Conservation (phyloP, 2,329 filamentous ascomycete species). For the Thelonectria rubi region DNA sequence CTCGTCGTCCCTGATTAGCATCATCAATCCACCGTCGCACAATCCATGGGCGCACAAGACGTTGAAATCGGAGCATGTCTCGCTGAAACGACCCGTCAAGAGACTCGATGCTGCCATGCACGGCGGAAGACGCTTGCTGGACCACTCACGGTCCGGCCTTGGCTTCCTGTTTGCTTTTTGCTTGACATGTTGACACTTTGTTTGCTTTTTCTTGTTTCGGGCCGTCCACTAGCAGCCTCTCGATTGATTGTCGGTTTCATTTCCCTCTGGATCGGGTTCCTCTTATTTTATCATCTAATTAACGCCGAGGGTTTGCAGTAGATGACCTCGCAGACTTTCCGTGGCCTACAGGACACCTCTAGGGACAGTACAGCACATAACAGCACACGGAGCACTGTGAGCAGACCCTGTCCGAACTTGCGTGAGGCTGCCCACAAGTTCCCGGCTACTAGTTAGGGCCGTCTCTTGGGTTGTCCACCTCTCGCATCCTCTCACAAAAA, state of each 20-base stretch:
- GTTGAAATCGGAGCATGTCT: slow-evolving; percentile 20
- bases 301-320: slow-evolving; percentile 7
- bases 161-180: neutral
- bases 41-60: slow-evolving; percentile 17
- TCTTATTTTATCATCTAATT: slow-evolving; percentile 3
- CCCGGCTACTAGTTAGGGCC: slow-evolving; percentile 3
- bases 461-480: neutral
- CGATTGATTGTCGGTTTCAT: neutral
- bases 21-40: slow-evolving; percentile 12
- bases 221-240: neutral
- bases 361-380: too few relatives aligned
- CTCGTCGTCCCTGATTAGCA: neutral
- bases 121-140: slow-evolving; percentile 13
- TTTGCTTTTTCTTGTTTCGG: slow-evolving; percentile 14
- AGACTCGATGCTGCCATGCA: neutral
- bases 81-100: slow-evolving; percentile 18
- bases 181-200: neutral
- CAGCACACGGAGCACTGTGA: neutral
- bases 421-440: slow-evolving; percentile 21
- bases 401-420: slow-evolving; percentile 27
- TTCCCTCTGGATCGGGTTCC: neutral
- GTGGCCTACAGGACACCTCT: neutral
- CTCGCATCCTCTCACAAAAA: slow-evolving; percentile 1
- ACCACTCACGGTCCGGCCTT: slow-evolving; percentile 32
- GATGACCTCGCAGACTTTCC: slow-evolving; percentile 13